phyloP scores from a whole-genome alignment of 192 early-diverging fungal species.

The Chytriomyces confervae region DNA sequence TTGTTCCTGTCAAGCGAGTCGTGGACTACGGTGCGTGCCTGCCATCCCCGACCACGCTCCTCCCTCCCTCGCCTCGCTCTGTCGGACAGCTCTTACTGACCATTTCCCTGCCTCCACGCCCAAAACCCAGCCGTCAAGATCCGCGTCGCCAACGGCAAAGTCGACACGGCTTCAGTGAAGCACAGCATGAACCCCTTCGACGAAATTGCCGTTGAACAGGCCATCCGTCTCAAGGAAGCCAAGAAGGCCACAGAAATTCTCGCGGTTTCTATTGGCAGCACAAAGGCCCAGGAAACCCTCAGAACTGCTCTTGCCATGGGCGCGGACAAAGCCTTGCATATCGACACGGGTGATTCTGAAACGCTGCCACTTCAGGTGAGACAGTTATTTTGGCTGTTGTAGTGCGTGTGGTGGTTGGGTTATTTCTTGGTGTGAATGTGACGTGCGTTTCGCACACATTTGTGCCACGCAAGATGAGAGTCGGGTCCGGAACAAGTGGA shows the following conservation, averaged over 20 bases:
- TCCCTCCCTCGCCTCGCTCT: no score
- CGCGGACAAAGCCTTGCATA: slow-evolving; percentile 92
- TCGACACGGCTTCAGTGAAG: slow-evolving; percentile 73
- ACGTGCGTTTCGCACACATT: no score
- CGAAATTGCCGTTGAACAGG: slow-evolving; percentile 98
- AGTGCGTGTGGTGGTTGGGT: background rate
- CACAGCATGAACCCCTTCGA: slow-evolving; percentile 99
- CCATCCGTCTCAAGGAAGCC: slow-evolving; percentile 90
- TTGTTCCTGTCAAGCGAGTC: slow-evolving; percentile 95
- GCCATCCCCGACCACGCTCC: no score
- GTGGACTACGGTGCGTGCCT: slow-evolving; percentile 75
- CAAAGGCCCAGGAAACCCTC: slow-evolving; percentile 90
- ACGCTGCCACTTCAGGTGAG: slow-evolving; percentile 76
- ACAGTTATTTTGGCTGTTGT: background rate
- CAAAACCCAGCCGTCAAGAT: slow-evolving; percentile 85
- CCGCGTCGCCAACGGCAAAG: slow-evolving; percentile 88
- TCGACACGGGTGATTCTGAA: slow-evolving; percentile 77
- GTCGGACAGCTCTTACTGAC: no score
- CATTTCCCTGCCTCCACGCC: background rate
- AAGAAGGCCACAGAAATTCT: slow-evolving; percentile 80
- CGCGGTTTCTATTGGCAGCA: slow-evolving; percentile 85
- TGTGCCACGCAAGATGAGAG: no score
- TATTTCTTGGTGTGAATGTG: no score
- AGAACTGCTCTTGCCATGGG: slow-evolving; percentile 98
- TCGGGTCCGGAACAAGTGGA: no score